Base-by-base conservation (phyloP, 306 rosid species). In the Alnus glutinosa region DNA sequence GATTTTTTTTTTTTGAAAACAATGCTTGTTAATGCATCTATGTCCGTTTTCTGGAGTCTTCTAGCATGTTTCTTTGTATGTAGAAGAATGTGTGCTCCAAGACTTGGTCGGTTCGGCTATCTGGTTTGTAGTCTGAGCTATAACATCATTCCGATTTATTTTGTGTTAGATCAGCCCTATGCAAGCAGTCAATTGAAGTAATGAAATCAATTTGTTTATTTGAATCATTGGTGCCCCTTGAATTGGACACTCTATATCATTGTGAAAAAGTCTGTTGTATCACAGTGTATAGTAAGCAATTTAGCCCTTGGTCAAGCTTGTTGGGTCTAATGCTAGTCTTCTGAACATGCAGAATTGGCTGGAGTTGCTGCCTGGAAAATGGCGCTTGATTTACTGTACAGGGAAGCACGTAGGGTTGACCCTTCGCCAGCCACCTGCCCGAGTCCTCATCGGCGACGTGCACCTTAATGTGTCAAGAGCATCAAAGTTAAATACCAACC, bases 341-440 rank as follows among this genome's bases (percentile, higher is more conserved):
- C 37, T 71, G 55, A 49, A 34, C 57, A 28, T 72, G 73, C 85
- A 94, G 98, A 89, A 86, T 82, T 94, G 97, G 97, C 87, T 87
- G 88, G 97, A 94, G 79, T 76, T 89, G 74, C 86, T 94, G 66
- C 98, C 94, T 23, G 98, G 98, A 78, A 94, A 91, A 88, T 94
- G 98, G 98, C 95, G 98, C 75, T 85, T 94, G 14, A 79, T 94
- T 76, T 94, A 92, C 84, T 89, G 92, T 80, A 94, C 98, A 0
- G 98, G 98, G 82, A 92, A 55, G 92, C 98, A 94, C 88, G 85
- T 94, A 2, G 98, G 97, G 47, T 85, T 92, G 77, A 91, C 97
- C 78, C 88, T 94, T 71, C 92, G 98, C 71, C 91, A 94, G 76
- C 97, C 98, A 50, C 89, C 94, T 51, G 78, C 86, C 12, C 90